phyloP scores from a whole-genome alignment of 1,284 basidiomycete species.

The Phlebopus sp. region DNA sequence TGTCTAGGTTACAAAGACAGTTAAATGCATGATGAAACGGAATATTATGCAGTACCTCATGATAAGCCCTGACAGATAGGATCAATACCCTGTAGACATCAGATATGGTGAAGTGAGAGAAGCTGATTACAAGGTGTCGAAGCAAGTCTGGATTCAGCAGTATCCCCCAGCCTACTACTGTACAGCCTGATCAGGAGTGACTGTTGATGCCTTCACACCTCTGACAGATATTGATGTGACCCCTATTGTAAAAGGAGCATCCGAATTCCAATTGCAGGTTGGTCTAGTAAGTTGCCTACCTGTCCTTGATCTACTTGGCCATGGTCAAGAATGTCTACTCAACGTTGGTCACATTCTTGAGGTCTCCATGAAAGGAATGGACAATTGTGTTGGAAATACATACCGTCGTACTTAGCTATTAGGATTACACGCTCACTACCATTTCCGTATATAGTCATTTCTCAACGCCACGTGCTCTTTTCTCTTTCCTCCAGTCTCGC shows the following conservation, averaged over 20 bases:
- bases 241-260: constrained; percentile 58
- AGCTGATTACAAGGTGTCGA: constrained; percentile 15
- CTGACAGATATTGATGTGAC: constrained; percentile 69
- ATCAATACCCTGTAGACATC: constrained; percentile 24
- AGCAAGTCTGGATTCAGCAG: constrained; percentile 41
- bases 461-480: no score
- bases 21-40: constrained; percentile 30
- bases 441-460: no score
- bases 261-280: constrained; percentile 3
- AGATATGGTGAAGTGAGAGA: constrained; percentile 14
- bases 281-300: constrained; percentile 45
- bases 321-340: constrained; percentile 99
- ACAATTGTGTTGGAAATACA: no score
- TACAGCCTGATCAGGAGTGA: constrained; percentile 53
- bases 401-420: no score
- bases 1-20: constrained; percentile 27
- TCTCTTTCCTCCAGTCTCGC: no score
- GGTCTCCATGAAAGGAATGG: constrained; percentile 97
- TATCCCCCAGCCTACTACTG: constrained; percentile 52
- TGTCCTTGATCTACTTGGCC: constrained; percentile 98
- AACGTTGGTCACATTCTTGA: constrained; percentile 99
- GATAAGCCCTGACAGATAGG: constrained; percentile 20
- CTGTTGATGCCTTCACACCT: constrained; percentile 61
- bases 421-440: no score
- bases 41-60: constrained; percentile 30